Evolutionary conservation across 768 basidiomycete genomes (phyloP), one percentile per base, ranked within the genome.

Genomic region (Suillus bovinus): DNA sequence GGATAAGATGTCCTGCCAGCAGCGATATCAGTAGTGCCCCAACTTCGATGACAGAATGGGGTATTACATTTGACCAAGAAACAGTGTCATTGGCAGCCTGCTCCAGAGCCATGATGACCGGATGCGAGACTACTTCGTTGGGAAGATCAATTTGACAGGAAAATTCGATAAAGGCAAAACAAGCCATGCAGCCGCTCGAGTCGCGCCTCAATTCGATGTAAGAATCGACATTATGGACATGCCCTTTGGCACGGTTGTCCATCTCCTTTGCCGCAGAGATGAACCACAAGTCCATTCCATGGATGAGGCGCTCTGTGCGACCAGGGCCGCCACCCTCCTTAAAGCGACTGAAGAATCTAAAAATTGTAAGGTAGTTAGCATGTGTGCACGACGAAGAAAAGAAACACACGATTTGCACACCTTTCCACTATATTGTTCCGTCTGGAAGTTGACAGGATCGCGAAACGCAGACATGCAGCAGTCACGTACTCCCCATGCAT

Each of bases 161-260:
- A 4, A n/a, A 42, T 20, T 42, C 41, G 9, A 42, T n/a, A 7
- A 42, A 20, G 20, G 4, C 20, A 42, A 42, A 42, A 10, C 41
- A 42, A 11, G 9, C 4, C 10, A n/a, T 42, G 20, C 20, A n/a
- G 41, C 41, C 41, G 20, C 20, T 42, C 9, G 20, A 10, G 56
- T 84, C 79, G 29, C 85, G 78, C 52, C 86, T 79, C 46, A 86
- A 74, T 17, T 71, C 61, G 59, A 86, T 77, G 70, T 86, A 87
- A 16, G 80, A 78, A 57, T 85, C 82, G 33, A 86, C 72, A 62
- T 78, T 77, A 20, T 80, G 76, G 22, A 80, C 69, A 1, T 63
- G 61, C 6, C 74, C 69, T 7, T 71, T 71, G 34, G 74, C 69
- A 8, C 82, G 79, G 59, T 82, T 79, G 9, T 74, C 70, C 7